Evolutionary conservation across 2,329 filamentous ascomycete genomes (phyloP).

Genomic region (Stagonosporopsis rhizophila): DNA sequence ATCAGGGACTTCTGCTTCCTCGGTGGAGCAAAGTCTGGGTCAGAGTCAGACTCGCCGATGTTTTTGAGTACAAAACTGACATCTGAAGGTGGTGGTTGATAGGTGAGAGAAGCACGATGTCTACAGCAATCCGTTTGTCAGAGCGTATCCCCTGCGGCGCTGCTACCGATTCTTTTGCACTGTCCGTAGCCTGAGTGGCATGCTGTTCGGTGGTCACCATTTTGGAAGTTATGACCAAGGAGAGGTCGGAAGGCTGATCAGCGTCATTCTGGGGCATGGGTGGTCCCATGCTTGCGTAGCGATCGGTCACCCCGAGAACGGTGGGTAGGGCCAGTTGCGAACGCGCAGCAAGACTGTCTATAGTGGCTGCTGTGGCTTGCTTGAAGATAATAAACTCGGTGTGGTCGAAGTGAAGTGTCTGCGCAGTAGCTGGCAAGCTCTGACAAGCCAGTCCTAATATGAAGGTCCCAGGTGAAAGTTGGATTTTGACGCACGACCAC

Average conservation of each 20-base stretch:
- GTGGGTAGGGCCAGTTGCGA: background rate
- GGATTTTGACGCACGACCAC: no score
- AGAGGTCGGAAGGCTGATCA: background rate
- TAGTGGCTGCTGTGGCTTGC: background rate
- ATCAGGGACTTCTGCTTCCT: conserved; percentile 10
- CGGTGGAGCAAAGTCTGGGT: conserved; percentile 1
- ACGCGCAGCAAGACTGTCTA: background rate
- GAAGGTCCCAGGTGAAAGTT: no score
- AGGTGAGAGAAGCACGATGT: background rate
- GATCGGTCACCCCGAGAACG: background rate
- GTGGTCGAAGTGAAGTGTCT: background rate
- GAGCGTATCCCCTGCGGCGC: no score
- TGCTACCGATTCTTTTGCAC: background rate
- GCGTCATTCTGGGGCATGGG: background rate
- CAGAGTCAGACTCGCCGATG: conserved; percentile 9
- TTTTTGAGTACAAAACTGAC: conserved; percentile 25
- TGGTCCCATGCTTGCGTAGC: background rate
- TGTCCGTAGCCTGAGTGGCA: background rate
- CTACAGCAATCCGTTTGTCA: background rate
- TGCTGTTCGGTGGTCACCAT: background rate
- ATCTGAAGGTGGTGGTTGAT: conserved; percentile 10
- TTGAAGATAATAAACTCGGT: background rate
- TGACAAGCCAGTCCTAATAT: background rate
- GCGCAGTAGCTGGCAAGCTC: background rate
- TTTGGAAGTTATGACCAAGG: background rate